phyloP scores from a whole-genome alignment of 1,284 basidiomycete genomes.

The Sanghuangporus weigelae region DNA sequence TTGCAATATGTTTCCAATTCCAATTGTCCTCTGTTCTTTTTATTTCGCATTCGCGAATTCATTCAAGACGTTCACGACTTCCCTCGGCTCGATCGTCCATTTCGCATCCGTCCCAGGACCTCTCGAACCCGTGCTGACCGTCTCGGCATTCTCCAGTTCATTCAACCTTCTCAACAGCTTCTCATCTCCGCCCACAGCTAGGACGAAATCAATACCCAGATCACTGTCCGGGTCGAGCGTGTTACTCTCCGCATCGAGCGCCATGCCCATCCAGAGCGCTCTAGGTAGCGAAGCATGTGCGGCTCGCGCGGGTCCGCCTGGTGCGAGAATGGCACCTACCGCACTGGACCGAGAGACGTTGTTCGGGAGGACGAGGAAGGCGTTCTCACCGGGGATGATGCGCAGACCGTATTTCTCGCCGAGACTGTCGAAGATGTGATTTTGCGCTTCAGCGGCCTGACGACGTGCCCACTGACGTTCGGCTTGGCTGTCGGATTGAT shows the following conservation, averaged over 20 bases:
- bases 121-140: constrained; percentile 45
- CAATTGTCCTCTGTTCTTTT: not conserved
- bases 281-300: constrained; percentile 29
- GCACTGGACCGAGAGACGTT: constrained; percentile 79
- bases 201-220: constrained; percentile 53
- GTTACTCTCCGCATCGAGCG: constrained; percentile 40
- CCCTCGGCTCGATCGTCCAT: constrained; percentile 54
- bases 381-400: constrained; percentile 72
- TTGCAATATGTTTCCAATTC: too few relatives aligned
- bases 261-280: constrained; percentile 18
- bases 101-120: constrained; percentile 66
- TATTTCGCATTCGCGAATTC: constrained; percentile 29
- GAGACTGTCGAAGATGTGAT: constrained; percentile 82
- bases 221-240: constrained; percentile 31
- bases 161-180: constrained; percentile 67
- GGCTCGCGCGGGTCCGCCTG: constrained; percentile 56
- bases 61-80: constrained; percentile 35
- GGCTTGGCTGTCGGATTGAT: constrained; percentile 33
- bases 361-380: constrained; percentile 81
- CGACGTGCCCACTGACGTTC: constrained; percentile 73
- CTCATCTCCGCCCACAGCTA: constrained; percentile 70
- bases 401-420: constrained; percentile 77
- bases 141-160: constrained; percentile 67
- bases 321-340: constrained; percentile 68
- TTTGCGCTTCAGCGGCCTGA: constrained; percentile 86